Percentiles rank a stretch among this genome's conserved stretches.
These are phyloP conservation scores for Trichoderma endophyticum DNA, from an alignment of 2,329 filamentous ascomycete genomes.

Conservation along the genomic window DNA sequence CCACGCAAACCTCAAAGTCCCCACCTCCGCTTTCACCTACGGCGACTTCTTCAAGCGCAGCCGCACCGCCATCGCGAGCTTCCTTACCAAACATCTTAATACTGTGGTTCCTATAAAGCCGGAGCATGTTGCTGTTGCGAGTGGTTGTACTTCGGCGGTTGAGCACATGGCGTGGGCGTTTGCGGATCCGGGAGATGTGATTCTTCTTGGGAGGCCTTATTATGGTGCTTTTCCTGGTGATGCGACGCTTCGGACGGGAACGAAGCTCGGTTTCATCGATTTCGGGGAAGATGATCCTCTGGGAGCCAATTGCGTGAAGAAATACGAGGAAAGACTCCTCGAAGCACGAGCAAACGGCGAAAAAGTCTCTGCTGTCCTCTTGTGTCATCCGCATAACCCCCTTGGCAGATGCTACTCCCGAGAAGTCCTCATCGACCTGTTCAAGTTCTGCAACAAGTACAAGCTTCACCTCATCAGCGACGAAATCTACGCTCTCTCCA, in stretches of 20 bases:
- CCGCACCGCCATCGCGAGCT: constrained; percentile 32
- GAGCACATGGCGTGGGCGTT: constrained; percentile 41
- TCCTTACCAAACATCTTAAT: constrained; percentile 36
- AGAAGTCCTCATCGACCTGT: constrained; percentile 37
- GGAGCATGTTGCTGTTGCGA: constrained; percentile 36
- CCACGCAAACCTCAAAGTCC: constrained; percentile 36
- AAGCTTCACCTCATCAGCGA: constrained; percentile 51
- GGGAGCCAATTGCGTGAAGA: constrained; percentile 36
- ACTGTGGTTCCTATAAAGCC: constrained; percentile 30
- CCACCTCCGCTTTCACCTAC: constrained; percentile 37
- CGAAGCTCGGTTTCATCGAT: constrained; percentile 41
- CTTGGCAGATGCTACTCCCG: constrained; percentile 47
- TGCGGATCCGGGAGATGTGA: constrained; percentile 38
- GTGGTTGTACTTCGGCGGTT: constrained; percentile 41
- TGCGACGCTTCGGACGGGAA: constrained; percentile 40
- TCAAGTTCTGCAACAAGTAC: constrained; percentile 47
- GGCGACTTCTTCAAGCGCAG: constrained; percentile 40
- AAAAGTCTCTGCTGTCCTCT: constrained; percentile 45
- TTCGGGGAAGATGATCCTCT: constrained; percentile 46
- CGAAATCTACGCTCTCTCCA: constrained; percentile 50
- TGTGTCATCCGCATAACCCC: constrained; percentile 52
- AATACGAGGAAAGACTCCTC: constrained; percentile 45
- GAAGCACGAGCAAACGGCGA: constrained; percentile 37
- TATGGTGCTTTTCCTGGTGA: constrained; percentile 50
- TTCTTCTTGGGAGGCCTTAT: constrained; percentile 42